Evolutionary conservation across 805 yeast genomes (phyloP).

Genomic region (Pichia pseudocactophila): DNA sequence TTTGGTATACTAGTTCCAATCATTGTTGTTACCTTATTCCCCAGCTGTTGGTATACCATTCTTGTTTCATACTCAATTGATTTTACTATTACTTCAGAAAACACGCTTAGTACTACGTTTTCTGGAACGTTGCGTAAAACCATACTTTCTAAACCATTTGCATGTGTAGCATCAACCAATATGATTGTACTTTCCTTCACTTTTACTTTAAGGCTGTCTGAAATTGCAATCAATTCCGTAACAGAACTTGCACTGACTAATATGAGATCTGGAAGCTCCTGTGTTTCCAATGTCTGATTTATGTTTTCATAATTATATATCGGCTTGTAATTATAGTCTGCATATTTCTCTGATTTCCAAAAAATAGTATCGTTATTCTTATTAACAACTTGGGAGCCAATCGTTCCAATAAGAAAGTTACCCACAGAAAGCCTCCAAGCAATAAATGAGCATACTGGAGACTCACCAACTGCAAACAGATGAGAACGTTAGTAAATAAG

Average conservation of each 20-base stretch:
- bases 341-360: conserved; percentile 10
- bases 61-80: conserved; percentile 7
- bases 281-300: not conserved
- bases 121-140: conserved; percentile 11
- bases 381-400: conserved; percentile 4
- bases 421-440: conserved; percentile 23
- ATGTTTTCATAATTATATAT: not conserved
- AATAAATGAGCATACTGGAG: conserved; percentile 23
- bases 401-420: conserved; percentile 13
- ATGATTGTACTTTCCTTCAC: conserved; percentile 17
- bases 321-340: conserved; percentile 4
- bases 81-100: conserved; percentile 21
- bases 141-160: conserved; percentile 16
- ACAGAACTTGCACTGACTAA: conserved; percentile 15
- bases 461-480: conserved; percentile 21
- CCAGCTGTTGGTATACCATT: conserved; percentile 17
- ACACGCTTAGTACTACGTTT: conserved; percentile 15
- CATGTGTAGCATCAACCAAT: conserved; percentile 21
- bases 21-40: conserved; percentile 18
- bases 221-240: conserved; percentile 6
- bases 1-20: conserved; percentile 17
- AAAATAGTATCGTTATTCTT: not conserved
- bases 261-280: conserved; percentile 15
- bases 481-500: not conserved
- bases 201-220: conserved; percentile 5